Evolutionary conservation across 2,329 filamentous ascomycete species (phyloP).

Genomic region (Trichophyton equinum): DNA sequence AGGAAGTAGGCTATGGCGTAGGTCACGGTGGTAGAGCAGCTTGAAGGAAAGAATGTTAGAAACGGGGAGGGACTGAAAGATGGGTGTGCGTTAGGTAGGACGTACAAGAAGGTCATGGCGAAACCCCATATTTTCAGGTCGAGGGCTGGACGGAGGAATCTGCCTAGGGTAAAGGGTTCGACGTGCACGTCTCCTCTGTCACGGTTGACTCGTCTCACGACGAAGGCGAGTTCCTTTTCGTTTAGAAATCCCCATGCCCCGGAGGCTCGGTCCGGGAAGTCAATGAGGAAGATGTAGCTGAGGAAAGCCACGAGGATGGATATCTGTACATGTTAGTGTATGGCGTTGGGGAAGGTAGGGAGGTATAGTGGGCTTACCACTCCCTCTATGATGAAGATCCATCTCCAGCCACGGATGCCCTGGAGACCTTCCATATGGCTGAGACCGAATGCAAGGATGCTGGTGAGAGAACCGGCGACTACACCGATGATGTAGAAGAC

Average conservation of each 20-base stretch:
- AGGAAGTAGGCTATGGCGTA: conserved; percentile 72
- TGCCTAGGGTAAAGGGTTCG: conserved; percentile 36
- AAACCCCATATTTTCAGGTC: conserved; percentile 46
- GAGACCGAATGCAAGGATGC: conserved; percentile 35
- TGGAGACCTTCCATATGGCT: conserved; percentile 33
- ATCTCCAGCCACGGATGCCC: conserved; percentile 38
- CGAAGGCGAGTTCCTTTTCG: conserved; percentile 33
- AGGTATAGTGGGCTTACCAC: conserved; percentile 12
- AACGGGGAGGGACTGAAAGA: background rate
- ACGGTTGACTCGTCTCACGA: conserved; percentile 40
- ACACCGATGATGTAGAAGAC: conserved; percentile 40
- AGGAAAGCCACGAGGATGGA: conserved; percentile 17
- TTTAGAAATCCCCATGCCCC: conserved; percentile 26
- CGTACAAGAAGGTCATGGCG: conserved; percentile 38
- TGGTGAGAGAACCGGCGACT: conserved; percentile 37
- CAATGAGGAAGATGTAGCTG: conserved; percentile 25
- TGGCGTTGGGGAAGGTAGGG: background rate
- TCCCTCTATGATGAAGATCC: conserved; percentile 46
- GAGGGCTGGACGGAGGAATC: conserved; percentile 36
- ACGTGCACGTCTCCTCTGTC: conserved; percentile 42
- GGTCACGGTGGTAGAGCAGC: conserved; percentile 57
- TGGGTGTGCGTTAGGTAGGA: background rate
- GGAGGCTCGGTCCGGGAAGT: conserved; percentile 25
- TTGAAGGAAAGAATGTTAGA: conserved; percentile 18
- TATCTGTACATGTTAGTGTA: conserved; percentile 11